Conservation (phyloP, 257 asterid species). For the Fraxinus cuspidata region DNA sequence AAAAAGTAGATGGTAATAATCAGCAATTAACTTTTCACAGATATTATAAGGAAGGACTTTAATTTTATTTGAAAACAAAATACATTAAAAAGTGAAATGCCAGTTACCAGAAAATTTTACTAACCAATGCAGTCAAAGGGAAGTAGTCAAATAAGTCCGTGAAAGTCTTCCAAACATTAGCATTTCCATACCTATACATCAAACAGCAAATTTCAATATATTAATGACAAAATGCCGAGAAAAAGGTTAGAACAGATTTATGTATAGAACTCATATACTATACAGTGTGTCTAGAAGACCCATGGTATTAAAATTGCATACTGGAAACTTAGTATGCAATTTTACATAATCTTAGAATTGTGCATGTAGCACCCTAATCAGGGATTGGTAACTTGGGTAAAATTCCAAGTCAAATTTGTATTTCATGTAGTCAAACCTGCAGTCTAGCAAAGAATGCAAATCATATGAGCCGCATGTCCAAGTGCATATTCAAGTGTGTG, state of each 20-base stretch:
- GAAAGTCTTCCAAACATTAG: constrained; percentile 94
- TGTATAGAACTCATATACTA: neutral
- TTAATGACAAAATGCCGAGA: neutral
- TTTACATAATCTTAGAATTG: neutral
- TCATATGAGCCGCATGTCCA: neutral
- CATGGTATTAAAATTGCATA: neutral
- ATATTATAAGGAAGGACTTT: neutral
- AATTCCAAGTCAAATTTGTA: neutral
- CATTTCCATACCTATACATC: constrained; percentile 78
- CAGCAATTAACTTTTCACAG: neutral
- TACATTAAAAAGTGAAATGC: neutral
- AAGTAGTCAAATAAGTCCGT: constrained; percentile 90
- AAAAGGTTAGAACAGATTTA: neutral
- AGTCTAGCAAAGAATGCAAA: neutral
- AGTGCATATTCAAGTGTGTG: neutral
- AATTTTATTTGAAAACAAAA: neutral
- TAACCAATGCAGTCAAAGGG: constrained; percentile 90
- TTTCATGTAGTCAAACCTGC: neutral
- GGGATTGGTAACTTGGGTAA: neutral
- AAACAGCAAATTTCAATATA: neutral
- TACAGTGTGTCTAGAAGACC: neutral
- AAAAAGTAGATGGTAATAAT: neutral
- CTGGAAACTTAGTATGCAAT: neutral
- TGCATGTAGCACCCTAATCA: neutral
- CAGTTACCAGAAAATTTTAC: constrained; percentile 30